Evolutionary conservation across 148 eudicot species (phyloP).

Genomic region (Salicornia ramosissima): DNA sequence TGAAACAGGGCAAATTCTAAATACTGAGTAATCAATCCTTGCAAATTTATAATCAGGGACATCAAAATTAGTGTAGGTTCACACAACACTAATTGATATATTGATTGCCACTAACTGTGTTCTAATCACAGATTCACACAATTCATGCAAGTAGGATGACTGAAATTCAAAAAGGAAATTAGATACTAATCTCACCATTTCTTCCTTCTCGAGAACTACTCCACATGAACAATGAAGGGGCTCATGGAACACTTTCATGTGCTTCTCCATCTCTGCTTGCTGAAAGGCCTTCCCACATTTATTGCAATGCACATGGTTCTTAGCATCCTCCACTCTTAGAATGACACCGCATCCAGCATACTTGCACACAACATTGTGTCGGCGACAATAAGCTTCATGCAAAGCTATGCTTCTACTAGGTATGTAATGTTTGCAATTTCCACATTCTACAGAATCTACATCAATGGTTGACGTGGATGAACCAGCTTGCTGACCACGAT

Average conservation of each 20-base stretch:
- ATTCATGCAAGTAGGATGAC: not conserved
- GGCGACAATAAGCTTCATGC: conserved; percentile 83
- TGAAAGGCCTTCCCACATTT: conserved; percentile 84
- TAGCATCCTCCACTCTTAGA: conserved; percentile 62
- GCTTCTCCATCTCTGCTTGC: conserved; percentile 75
- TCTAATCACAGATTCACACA: not conserved
- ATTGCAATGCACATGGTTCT: conserved; percentile 74
- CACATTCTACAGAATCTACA: conserved; percentile 64
- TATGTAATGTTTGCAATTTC: conserved; percentile 75
- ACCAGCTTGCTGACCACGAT: conserved; percentile 56
- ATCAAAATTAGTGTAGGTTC: too few species aligned
- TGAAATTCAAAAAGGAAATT: not conserved
- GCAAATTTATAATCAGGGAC: not conserved
- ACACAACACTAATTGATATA: not conserved
- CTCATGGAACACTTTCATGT: conserved; percentile 82
- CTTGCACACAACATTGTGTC: conserved; percentile 71
- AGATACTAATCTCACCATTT: conserved; percentile 52
- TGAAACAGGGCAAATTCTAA: not conserved
- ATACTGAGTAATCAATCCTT: not conserved
- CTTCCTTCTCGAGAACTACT: conserved; percentile 73
- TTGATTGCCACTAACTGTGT: not conserved
- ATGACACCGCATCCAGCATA: conserved; percentile 80
- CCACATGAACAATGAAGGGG: conserved; percentile 82
- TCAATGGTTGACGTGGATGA: conserved; percentile 45
- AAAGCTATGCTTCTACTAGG: conserved; percentile 71